Base-by-base conservation (phyloP, 768 basidiomycete species). In the Lactifluus echinatus region DNA sequence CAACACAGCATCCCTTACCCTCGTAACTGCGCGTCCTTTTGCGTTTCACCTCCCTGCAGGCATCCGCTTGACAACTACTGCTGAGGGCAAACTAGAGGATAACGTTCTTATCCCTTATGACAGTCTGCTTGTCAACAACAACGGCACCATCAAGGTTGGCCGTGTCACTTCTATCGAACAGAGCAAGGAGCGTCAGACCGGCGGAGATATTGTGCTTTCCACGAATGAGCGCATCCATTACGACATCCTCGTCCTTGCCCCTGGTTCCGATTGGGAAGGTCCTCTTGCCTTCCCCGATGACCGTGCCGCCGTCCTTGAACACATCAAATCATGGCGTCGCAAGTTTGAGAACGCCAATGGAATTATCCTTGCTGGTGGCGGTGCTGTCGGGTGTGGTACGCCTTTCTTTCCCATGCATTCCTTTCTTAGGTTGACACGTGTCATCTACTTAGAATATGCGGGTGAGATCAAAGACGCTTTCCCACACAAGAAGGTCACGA, bases 21-120 rank as follows among this genome's bases (percentile, higher is more conserved):
- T 88, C 60, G 70, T 89, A 59, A 77, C 74, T 43, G 66, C 77
- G 0, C 76, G 76, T 1, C 72, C 81, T 1, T 83, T 76, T 65
- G 73, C 72, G 57, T 65, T 81, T 5, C 69, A 78, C 61, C 73
- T 80, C n/a, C 72, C 80, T 14, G 76, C 80, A 0, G 63, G 72
- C 52, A 69, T 81, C 1, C 81, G 87, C 47, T 73, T 83, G 66
- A 63, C 78, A 48, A 79, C 81, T 53, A 73, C 79, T 10, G 62
- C 69, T 0, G 68, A 72, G 46, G 77, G 73, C 21, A 56, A 72
- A 23, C 67, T 77, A 57, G 60, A 73, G 36, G 57, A 61, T 1
- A 4, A 19, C 8, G 36, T 46, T 19, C 56, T 61, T 43, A 49
- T 61, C 21, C 60, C 60, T 8, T 61, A 59, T 24, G 60, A 59